Evolutionary conservation across 352 stramenopile genomes (phyloP).

Genomic region (Phytophthora ramorum): DNA sequence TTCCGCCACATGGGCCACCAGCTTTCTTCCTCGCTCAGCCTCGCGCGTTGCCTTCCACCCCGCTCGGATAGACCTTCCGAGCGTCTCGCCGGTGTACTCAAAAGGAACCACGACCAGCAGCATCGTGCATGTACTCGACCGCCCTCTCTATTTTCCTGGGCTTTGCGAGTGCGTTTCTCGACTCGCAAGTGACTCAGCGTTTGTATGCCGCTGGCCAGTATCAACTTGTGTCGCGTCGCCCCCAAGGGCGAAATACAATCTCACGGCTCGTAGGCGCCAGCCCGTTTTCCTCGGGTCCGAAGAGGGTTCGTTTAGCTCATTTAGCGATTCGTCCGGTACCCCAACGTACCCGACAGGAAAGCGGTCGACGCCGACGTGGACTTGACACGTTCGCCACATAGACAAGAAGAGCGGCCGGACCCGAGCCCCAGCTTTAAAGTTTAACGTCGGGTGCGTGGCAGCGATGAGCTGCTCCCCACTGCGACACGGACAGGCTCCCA

Average conservation of each 20-base stretch:
- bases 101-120: not conserved
- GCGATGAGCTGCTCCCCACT: conserved; percentile 9
- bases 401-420: conserved; percentile 19
- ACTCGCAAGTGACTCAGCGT: conserved; percentile 7
- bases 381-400: conserved; percentile 17
- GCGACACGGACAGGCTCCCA: conserved; percentile 18
- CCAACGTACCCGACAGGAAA: not conserved
- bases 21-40: not conserved
- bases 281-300: not conserved
- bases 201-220: conserved; percentile 16
- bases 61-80: not conserved
- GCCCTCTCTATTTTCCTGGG: not conserved
- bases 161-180: conserved; percentile 11
- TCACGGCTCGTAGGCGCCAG: conserved; percentile 1
- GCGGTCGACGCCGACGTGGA: no score
- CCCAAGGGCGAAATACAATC: conserved; percentile 27
- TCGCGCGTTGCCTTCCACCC: no score
- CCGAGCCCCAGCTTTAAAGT: conserved; percentile 7
- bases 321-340: conserved; percentile 13
- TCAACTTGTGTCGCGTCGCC: conserved; percentile 23
- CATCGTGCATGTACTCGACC: not conserved
- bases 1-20: not conserved
- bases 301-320: conserved; percentile 2
- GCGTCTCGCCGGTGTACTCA: not conserved
- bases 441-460: conserved; percentile 16